A percentile compares a stretch with the other conserved stretches of the same genome.
These are phyloP conservation scores for Dioscorea zingiberensis DNA, from an alignment of 106 monocot species.

Conservation along the genomic window DNA sequence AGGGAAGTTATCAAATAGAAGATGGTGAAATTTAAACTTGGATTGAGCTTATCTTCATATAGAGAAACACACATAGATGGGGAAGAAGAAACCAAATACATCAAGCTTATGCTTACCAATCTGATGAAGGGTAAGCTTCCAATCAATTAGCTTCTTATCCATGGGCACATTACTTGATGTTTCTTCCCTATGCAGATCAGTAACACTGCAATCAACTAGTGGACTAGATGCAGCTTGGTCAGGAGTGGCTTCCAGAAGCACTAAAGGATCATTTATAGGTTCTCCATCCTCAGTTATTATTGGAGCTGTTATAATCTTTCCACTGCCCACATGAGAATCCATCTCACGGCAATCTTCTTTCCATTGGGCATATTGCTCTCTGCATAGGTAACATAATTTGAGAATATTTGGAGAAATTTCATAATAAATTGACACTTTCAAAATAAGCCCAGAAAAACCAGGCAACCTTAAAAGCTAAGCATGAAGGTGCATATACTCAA, in stretches of 20 bases:
- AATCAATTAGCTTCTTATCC: slow-evolving; percentile 77
- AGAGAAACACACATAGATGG: too few species aligned
- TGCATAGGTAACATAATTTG: slow-evolving; percentile 22
- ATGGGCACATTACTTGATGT: background rate
- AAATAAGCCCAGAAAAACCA: too few species aligned
- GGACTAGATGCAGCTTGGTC: slow-evolving; percentile 1
- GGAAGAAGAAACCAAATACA: background rate
- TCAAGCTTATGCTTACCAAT: slow-evolving; percentile 51
- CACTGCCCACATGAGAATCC: slow-evolving; percentile 93
- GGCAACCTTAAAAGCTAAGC: too few species aligned
- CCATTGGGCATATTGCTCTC: slow-evolving; percentile 75
- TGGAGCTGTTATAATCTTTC: slow-evolving; percentile 82
- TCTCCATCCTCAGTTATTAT: slow-evolving; percentile 79
- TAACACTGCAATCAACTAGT: background rate
- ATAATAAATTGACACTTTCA: too few species aligned
- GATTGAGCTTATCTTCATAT: background rate
- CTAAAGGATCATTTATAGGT: slow-evolving; percentile 76
- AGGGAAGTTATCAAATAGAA: background rate
- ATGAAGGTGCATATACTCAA: too few species aligned
- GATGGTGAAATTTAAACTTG: background rate
- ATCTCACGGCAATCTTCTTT: slow-evolving; percentile 73
- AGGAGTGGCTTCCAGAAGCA: slow-evolving; percentile 51
- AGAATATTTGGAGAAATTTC: too few species aligned
- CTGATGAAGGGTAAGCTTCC: slow-evolving; percentile 98
- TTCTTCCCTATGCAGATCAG: slow-evolving; percentile 4